These are phyloP conservation scores for Suhomyces guaymorum DNA, from an alignment of 1,139 yeast species.

Conservation along the genomic window DNA sequence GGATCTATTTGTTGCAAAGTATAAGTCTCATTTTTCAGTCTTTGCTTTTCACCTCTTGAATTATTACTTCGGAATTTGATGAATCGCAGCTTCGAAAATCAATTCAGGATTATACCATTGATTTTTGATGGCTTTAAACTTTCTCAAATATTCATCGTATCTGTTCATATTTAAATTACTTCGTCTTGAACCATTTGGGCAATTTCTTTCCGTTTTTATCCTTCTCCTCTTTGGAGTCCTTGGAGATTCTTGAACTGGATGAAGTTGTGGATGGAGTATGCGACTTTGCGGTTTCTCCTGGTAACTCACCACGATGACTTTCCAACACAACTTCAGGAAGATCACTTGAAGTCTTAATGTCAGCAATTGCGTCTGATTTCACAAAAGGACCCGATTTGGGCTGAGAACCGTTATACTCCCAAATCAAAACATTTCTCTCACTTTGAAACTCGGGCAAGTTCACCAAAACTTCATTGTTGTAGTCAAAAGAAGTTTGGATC, in stretches of 20 bases:
- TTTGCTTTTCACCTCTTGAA: neutral
- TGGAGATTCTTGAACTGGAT: conserved; percentile 13
- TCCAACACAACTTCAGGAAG: conserved; percentile 46
- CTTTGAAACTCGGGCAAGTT: conserved; percentile 36
- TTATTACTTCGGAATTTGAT: neutral
- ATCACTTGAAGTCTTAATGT: conserved; percentile 28
- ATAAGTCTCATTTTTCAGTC: neutral
- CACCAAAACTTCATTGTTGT: conserved; percentile 33
- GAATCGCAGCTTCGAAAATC: no score
- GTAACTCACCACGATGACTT: conserved; percentile 29
- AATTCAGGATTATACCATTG: no score
- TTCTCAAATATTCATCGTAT: no score
- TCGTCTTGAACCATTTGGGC: conserved; percentile 26
- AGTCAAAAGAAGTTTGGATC: conserved; percentile 32
- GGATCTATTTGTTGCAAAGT: neutral
- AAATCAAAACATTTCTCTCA: conserved; percentile 37
- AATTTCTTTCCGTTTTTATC: conserved; percentile 12
- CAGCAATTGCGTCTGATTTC: conserved; percentile 20
- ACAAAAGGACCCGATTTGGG: conserved; percentile 27
- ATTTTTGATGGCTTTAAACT: no score
- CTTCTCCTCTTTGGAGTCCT: conserved; percentile 13
- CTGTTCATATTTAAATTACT: conserved; percentile 1
- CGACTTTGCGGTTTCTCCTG: conserved; percentile 16
- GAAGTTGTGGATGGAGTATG: no score
- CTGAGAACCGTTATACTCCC: conserved; percentile 28